Evolutionary conservation across 495 filamentous ascomycete genomes (phyloP).

Genomic region (Niebla homalea): DNA sequence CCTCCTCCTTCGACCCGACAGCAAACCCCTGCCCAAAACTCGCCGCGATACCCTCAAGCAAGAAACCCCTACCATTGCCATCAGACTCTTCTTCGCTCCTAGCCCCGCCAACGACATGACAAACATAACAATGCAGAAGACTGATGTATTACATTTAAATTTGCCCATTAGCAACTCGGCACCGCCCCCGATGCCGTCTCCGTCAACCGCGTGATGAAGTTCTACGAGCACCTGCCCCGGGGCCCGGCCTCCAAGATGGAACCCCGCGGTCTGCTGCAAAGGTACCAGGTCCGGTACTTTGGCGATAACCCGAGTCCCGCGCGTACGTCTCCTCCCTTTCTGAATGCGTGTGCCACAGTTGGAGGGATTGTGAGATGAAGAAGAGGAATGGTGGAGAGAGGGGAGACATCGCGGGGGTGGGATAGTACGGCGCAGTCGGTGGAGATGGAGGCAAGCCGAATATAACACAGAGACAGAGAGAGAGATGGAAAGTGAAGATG

Average conservation of each 20-base stretch:
- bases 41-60: neutral
- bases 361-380: constrained; percentile 13
- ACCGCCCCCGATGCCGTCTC: constrained; percentile 77
- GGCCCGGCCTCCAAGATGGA: constrained; percentile 71
- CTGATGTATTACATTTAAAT: no score
- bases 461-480: no score
- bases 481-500: no score
- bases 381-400: no score
- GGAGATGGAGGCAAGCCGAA: no score
- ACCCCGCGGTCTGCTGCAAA: constrained; percentile 61
- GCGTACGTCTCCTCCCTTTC: constrained; percentile 50
- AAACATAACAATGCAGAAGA: constrained; percentile 57
- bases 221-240: constrained; percentile 95
- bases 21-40: neutral
- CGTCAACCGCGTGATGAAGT: constrained; percentile 91
- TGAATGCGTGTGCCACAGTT: neutral
- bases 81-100: neutral
- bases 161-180: no score
- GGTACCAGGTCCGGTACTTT: constrained; percentile 91
- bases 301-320: constrained; percentile 75
- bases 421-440: no score
- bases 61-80: neutral
- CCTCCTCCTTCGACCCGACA: neutral
- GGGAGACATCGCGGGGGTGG: no score
- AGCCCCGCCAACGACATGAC: neutral